These are phyloP conservation scores for Russula brevipes DNA, from an alignment of 768 basidiomycete genomes.

Conservation along the genomic window DNA sequence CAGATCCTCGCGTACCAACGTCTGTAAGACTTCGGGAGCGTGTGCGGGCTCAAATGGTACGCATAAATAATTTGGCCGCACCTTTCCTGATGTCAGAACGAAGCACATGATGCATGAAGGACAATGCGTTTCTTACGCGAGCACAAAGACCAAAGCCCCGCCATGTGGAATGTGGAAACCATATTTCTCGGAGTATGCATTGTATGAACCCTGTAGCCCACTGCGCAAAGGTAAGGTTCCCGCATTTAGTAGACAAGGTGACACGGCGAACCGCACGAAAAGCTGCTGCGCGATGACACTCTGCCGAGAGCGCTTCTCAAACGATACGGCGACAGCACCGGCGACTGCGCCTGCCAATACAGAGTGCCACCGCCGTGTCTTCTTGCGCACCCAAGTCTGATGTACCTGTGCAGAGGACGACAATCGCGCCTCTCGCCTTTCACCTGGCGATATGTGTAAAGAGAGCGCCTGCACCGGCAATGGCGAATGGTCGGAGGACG, in stretches of 20 bases:
- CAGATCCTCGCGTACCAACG: slow-evolving; percentile 48
- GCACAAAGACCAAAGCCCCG: slow-evolving; percentile 71
- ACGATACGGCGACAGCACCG: slow-evolving; percentile 67
- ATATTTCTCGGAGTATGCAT: slow-evolving; percentile 62
- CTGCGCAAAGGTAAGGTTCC: slow-evolving; percentile 36
- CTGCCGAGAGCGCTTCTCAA: slow-evolving; percentile 65
- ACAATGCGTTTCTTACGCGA: slow-evolving; percentile 47
- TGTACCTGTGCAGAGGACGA: slow-evolving; percentile 62
- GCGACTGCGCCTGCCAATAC: slow-evolving; percentile 72
- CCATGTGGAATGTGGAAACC: slow-evolving; percentile 76
- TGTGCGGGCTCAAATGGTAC: slow-evolving; percentile 73
- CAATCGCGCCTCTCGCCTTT: slow-evolving; percentile 44
- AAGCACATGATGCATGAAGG: neutral
- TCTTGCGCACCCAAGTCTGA: slow-evolving; percentile 57
- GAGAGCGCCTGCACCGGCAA: slow-evolving; percentile 16
- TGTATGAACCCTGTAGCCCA: slow-evolving; percentile 87
- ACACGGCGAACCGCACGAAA: slow-evolving; percentile 70
- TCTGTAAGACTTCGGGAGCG: slow-evolving; percentile 72
- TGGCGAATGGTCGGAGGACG: slow-evolving; percentile 26
- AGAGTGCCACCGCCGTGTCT: slow-evolving; percentile 73
- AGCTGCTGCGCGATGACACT: slow-evolving; percentile 76
- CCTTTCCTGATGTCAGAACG: slow-evolving; percentile 33
- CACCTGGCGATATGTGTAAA: slow-evolving; percentile 15
- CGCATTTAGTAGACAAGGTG: neutral
- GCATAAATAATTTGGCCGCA: slow-evolving; percentile 85